These are phyloP conservation scores for Colletotrichum acutatum DNA, from an alignment of 2,329 filamentous ascomycete species.

Conservation along the genomic window DNA sequence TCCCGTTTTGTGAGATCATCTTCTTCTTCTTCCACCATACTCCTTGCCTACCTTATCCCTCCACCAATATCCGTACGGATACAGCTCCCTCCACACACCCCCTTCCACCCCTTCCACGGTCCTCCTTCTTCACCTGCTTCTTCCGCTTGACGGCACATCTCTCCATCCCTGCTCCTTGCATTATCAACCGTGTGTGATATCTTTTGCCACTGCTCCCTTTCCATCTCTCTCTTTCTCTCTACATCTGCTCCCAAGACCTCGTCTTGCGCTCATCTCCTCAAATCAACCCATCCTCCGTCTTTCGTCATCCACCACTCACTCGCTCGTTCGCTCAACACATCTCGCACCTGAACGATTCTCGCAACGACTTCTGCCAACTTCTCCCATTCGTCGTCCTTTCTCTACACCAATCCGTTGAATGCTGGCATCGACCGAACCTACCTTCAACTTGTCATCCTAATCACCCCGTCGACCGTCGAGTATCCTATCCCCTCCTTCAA, in stretches of 20 bases:
- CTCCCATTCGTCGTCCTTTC: background rate
- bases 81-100: conserved; percentile 5
- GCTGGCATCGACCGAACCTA: conserved; percentile 29
- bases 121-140: background rate
- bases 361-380: background rate
- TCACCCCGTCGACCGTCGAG: background rate
- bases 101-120: background rate
- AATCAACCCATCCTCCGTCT: background rate
- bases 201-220: conserved; percentile 25
- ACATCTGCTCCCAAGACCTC: background rate
- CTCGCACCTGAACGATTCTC: conserved; percentile 7
- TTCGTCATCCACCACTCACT: background rate
- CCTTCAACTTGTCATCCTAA: conserved; percentile 5
- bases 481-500: background rate
- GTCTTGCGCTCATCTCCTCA: background rate
- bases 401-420: conserved; percentile 19
- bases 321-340: background rate
- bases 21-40: background rate
- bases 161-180: conserved; percentile 23
- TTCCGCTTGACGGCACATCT: conserved; percentile 2
- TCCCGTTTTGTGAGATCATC: conserved; percentile 28
- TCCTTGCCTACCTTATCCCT: conserved; percentile 1
- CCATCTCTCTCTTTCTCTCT: background rate
- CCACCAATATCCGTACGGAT: background rate
- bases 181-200: conserved; percentile 28